A percentile compares a stretch with the other conserved stretches of the same genome.
phyloP scores from a whole-genome alignment of 164 flowering plant genomes.

The Vitis labrusca region DNA sequence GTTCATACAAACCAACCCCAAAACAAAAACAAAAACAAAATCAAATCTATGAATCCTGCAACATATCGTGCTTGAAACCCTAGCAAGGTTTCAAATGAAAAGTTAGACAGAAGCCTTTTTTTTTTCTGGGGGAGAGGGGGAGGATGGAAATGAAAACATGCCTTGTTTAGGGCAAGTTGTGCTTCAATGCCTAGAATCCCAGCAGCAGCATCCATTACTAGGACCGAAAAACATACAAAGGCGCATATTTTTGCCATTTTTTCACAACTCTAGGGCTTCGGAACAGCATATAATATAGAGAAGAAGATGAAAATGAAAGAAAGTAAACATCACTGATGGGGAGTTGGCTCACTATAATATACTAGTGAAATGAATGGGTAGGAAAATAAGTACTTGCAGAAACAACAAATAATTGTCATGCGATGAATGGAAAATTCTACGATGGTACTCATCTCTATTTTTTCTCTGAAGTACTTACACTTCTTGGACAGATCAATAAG shows the following conservation, averaged over 20 bases:
- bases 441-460: no score
- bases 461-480: no score
- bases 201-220: conserved; percentile 5
- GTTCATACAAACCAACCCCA: neutral
- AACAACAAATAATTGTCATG: no score
- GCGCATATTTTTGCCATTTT: neutral
- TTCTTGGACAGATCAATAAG: no score
- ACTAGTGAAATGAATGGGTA: no score
- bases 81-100: neutral
- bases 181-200: conserved; percentile 8
- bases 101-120: no score
- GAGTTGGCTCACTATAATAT: no score
- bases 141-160: neutral
- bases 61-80: neutral
- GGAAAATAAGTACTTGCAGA: no score
- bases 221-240: neutral
- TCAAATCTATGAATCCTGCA: neutral
- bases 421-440: no score
- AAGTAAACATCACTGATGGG: no score
- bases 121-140: no score
- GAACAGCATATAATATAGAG: neutral
- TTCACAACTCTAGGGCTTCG: neutral
- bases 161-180: conserved; percentile 7
- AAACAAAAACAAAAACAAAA: neutral
- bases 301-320: neutral